Percentiles rank a stretch among this genome's conserved stretches.
phyloP scores from a whole-genome alignment of 371 early-diverging fungal species.

The Lichtheimia corymbifera region DNA sequence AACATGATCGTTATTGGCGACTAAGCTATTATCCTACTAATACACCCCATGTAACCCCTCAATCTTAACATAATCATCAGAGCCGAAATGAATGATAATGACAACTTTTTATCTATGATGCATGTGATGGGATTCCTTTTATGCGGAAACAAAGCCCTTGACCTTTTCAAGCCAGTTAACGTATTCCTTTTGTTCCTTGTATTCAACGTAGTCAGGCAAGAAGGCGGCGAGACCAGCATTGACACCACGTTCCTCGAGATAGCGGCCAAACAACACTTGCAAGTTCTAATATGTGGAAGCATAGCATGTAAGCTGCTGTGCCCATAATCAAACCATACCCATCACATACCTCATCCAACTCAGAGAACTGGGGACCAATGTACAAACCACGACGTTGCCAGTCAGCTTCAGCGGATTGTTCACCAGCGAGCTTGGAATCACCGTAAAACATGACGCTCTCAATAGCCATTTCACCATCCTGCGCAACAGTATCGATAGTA shows the following conservation, averaged over 20 bases:
- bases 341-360: conserved; percentile 74
- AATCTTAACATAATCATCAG: too few relatives aligned
- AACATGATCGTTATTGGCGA: too few relatives aligned
- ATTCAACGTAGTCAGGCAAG: conserved; percentile 86
- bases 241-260: conserved; percentile 88
- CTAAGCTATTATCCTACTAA: too few relatives aligned
- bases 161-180: conserved; percentile 82
- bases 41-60: too few relatives aligned
- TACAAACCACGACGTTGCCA: conserved; percentile 89
- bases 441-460: conserved; percentile 78
- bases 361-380: conserved; percentile 90
- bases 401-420: conserved; percentile 84
- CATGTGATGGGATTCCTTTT: conserved; percentile 16
- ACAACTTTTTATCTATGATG: background rate
- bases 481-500: conserved; percentile 75
- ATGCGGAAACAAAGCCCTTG: conserved; percentile 75
- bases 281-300: conserved; percentile 44
- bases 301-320: background rate
- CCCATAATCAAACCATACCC: background rate
- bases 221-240: conserved; percentile 80
- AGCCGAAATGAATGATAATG: too few relatives aligned
- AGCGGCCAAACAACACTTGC: conserved; percentile 79
- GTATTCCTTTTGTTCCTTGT: conserved; percentile 96
- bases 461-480: conserved; percentile 86
- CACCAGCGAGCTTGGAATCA: conserved; percentile 66